Conservation (phyloP, 306 rosid genomes). For the Vigna reflexopilosa region DNA sequence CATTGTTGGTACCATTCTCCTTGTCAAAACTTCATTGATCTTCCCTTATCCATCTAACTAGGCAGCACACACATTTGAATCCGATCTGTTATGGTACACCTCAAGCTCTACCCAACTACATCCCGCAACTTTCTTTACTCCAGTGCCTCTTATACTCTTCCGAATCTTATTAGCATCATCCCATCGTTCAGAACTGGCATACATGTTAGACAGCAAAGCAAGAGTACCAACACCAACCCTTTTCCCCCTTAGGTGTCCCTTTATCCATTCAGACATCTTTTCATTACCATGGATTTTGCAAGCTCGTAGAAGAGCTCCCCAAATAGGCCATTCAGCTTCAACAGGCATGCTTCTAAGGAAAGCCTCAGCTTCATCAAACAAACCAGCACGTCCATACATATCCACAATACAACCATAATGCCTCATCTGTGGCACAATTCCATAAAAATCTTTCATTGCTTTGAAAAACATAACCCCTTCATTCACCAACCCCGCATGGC, state of each 20-base stretch:
- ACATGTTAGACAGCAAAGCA: slow-evolving; percentile 72
- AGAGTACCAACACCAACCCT: slow-evolving; percentile 62
- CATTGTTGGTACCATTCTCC: not conserved
- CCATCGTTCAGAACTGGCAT: slow-evolving; percentile 73
- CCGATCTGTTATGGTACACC: not conserved
- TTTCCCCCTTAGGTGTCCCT: slow-evolving; percentile 44
- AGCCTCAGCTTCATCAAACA: slow-evolving; percentile 67
- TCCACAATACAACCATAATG: slow-evolving; percentile 60
- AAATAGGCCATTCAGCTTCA: slow-evolving; percentile 61
- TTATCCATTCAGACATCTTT: slow-evolving; percentile 59
- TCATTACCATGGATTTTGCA: slow-evolving; percentile 73
- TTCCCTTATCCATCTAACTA: not conserved
- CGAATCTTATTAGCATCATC: slow-evolving; percentile 72
- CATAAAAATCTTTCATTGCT: slow-evolving; percentile 68
- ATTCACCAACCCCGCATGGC: slow-evolving; percentile 60
- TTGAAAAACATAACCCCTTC: slow-evolving; percentile 62
- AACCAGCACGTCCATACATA: slow-evolving; percentile 67
- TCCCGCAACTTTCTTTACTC: slow-evolving; percentile 69
- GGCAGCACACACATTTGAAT: no score
- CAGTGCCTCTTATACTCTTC: slow-evolving; percentile 55
- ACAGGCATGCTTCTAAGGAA: slow-evolving; percentile 54
- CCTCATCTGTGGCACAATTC: slow-evolving; percentile 51
- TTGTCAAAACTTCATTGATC: slow-evolving; percentile 11
- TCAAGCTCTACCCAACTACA: slow-evolving; percentile 70
- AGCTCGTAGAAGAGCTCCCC: slow-evolving; percentile 84